Evolutionary conservation across 2,329 filamentous ascomycete species (phyloP).

Genomic region (Ceratocystis eucalypticola): DNA sequence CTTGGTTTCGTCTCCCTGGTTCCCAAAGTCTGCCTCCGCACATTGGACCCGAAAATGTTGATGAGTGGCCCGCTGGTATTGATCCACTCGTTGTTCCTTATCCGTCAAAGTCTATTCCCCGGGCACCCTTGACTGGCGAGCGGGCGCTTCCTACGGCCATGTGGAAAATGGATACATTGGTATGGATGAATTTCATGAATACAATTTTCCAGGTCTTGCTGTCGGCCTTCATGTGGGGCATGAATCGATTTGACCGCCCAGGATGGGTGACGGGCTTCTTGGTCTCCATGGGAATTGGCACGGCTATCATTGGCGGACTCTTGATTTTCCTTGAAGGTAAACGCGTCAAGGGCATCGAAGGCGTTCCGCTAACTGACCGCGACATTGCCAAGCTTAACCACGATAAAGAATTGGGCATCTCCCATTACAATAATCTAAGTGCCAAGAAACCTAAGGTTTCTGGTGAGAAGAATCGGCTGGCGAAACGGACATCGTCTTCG

Average conservation of each 20-base stretch:
- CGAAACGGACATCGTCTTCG: not conserved
- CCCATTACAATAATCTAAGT: slow-evolving; percentile 45
- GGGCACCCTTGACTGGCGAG: slow-evolving; percentile 55
- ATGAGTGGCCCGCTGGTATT: slow-evolving; percentile 28
- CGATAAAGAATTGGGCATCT: slow-evolving; percentile 42
- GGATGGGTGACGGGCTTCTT: slow-evolving; percentile 69
- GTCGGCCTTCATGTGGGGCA: slow-evolving; percentile 70
- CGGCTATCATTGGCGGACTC: slow-evolving; percentile 50
- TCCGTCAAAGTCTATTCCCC: slow-evolving; percentile 48
- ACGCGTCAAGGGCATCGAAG: slow-evolving; percentile 57
- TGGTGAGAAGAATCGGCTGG: slow-evolving; percentile 25
- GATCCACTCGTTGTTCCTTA: slow-evolving; percentile 38
- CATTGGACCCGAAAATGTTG: slow-evolving; percentile 41
- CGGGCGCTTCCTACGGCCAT: slow-evolving; percentile 51
- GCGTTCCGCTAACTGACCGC: slow-evolving; percentile 47
- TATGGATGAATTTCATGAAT: slow-evolving; percentile 68
- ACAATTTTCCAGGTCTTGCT: slow-evolving; percentile 63
- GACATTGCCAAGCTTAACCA: slow-evolving; percentile 38
- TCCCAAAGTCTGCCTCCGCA: slow-evolving; percentile 44
- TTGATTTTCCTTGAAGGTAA: slow-evolving; percentile 61
- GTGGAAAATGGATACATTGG: slow-evolving; percentile 69
- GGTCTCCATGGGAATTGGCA: slow-evolving; percentile 57
- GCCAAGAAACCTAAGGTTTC: slow-evolving; percentile 37
- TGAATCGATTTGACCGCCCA: slow-evolving; percentile 60
- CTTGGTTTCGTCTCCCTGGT: slow-evolving; percentile 61